phyloP scores from a whole-genome alignment of 164 flowering plant genomes.

The Vitis rotundifolia region DNA sequence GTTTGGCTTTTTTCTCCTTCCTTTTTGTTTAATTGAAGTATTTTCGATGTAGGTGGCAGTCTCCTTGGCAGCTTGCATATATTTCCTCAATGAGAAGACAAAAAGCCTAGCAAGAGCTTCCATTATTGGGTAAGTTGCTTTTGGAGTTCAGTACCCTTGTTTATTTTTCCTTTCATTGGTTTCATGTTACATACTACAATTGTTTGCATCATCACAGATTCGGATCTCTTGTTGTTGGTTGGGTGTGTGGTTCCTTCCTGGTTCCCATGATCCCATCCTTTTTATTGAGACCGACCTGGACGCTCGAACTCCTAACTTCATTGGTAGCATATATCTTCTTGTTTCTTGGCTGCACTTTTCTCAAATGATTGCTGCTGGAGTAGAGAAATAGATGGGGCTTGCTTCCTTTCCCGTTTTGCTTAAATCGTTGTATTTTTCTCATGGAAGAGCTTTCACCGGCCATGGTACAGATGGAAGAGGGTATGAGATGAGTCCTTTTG shows the following conservation, averaged over 20 bases:
- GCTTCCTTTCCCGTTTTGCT: no score
- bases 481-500: no score
- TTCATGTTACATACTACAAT: background rate
- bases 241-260: conserved; percentile 76
- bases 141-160: background rate
- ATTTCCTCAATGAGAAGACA: conserved; percentile 91
- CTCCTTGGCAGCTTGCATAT: conserved; percentile 86
- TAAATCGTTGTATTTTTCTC: no score
- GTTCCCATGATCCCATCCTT: conserved; percentile 73
- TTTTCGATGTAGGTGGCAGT: conserved; percentile 70
- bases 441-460: no score
- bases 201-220: conserved; percentile 40
- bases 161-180: background rate
- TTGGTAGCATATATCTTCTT: conserved; percentile 69
- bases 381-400: no score
- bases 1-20: no score
- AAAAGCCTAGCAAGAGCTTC: conserved; percentile 78
- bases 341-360: conserved; percentile 83
- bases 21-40: background rate
- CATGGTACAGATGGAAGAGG: no score
- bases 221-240: conserved; percentile 80
- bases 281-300: conserved; percentile 76
- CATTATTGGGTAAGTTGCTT: conserved; percentile 62
- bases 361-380: conserved; percentile 46
- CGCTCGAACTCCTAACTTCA: conserved; percentile 89